Base-by-base conservation (phyloP, 148 eudicot genomes). In the Vaccinium macrocarpon region DNA sequence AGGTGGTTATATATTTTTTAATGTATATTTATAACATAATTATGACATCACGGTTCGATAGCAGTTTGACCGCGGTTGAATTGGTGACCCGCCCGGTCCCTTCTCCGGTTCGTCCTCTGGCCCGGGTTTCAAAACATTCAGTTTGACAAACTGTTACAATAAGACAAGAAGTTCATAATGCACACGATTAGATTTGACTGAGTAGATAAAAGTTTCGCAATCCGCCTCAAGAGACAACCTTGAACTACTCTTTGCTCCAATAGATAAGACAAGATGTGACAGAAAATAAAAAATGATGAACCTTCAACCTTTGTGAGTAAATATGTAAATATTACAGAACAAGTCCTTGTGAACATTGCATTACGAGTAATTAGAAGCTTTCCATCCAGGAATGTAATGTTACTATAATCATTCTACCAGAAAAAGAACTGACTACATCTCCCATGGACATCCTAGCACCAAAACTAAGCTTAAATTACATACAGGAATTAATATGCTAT, bases 281-380 rank as follows among this genome's bases (percentile, higher is more conserved):
- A 64, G 71, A 64, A 25, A 51, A 51, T 51, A 7, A 14, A 64
- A 64, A 64, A 64, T 10, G 25, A 64, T 64, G 14, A 25, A 23
- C 71, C 35, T 3, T 64, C 71, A 64, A 64, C 71, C 71, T 25
- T 64, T 3, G 32, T 25, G 21, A 59, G 10, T 19, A 59, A 59
- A 59, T 59, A 7, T 59, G 9, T 21, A n/a, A 64, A 29, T 23
- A 9, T 23, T 14, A 64, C 14, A 1, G 71, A 64, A 64, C 11
- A 64, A 25, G 27, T 70, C 77, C 35, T 71, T 66, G 57, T 14
- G 49, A 48, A 82, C 77, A 70, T 82, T 66, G 32, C 64, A 70
- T 32, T 71, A 71, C 7, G 6, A 13, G 19, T 71, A 15, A 71
- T 32, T 16, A 71, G 3, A 71, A 5, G 48, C 48, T 71, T 71